Evolutionary conservation across 306 rosid genomes (phyloP).

Genomic region (apple (Malus domestica)): DNA sequence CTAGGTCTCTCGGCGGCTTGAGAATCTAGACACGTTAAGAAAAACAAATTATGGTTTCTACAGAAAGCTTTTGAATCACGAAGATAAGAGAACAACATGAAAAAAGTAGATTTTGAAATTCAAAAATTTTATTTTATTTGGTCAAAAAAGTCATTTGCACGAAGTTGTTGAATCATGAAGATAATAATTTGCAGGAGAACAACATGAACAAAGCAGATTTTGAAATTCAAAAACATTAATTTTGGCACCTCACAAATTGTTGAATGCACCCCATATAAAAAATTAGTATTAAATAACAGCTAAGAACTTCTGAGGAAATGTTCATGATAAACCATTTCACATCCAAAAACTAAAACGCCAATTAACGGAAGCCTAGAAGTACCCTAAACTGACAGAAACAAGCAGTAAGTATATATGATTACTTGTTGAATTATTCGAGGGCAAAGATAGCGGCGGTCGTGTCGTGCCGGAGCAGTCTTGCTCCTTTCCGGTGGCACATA

Average conservation of each 20-base stretch:
- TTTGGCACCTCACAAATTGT: too few relatives aligned
- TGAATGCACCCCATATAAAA: too few relatives aligned
- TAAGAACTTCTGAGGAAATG: too few relatives aligned
- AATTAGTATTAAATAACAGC: too few relatives aligned
- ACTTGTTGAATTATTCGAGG: conserved; percentile 53
- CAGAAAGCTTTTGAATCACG: not conserved
- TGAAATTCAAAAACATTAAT: not conserved
- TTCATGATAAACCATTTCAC: too few relatives aligned
- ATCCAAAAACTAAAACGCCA: too few relatives aligned
- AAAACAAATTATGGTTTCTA: conserved; percentile 1
- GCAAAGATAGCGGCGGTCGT: conserved; percentile 19
- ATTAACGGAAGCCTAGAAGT: too few relatives aligned
- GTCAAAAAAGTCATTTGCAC: not conserved
- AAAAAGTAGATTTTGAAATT: not conserved
- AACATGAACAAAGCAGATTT: not conserved
- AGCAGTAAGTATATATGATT: conserved; percentile 23
- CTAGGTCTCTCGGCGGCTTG: conserved; percentile 46
- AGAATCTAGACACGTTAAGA: conserved; percentile 32
- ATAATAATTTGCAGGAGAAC: not conserved
- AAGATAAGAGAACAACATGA: not conserved
- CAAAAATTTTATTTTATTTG: not conserved
- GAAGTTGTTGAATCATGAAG: not conserved
- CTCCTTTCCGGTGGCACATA: conserved; percentile 53
- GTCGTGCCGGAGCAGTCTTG: conserved; percentile 52
- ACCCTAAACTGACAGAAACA: not conserved